Conservation (phyloP, 495 filamentous ascomycete genomes). For the Penicillium fimorum region DNA sequence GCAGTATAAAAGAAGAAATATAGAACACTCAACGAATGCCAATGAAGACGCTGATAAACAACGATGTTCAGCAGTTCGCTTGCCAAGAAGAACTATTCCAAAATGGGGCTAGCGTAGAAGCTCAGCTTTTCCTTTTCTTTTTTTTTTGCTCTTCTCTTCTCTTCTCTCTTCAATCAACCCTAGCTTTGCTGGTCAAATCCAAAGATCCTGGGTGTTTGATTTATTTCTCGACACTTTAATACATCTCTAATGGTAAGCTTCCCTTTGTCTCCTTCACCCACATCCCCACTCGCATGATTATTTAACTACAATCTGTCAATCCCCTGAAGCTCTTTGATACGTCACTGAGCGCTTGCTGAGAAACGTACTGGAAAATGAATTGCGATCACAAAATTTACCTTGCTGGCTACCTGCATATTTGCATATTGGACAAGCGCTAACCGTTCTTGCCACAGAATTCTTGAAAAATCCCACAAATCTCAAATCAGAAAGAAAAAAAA, state of each 20-base stretch:
- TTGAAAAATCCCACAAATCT: slow-evolving; percentile 13
- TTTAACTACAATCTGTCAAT: slow-evolving; percentile 83
- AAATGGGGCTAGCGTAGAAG: slow-evolving; percentile 30
- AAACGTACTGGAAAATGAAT: slow-evolving; percentile 51
- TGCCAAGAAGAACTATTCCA: slow-evolving; percentile 18
- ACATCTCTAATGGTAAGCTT: slow-evolving; percentile 39
- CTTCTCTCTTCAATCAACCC: slow-evolving; percentile 18
- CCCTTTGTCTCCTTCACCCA: slow-evolving; percentile 3
- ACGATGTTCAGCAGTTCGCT: slow-evolving; percentile 1
- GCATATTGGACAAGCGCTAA: slow-evolving; percentile 5
- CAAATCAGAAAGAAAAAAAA: slow-evolving; percentile 17
- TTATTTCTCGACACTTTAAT: slow-evolving; percentile 11
- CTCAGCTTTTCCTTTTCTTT: slow-evolving; percentile 25
- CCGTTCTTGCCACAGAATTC: slow-evolving; percentile 14
- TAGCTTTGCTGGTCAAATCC: slow-evolving; percentile 41
- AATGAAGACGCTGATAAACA: slow-evolving; percentile 7
- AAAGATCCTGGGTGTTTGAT: slow-evolving; percentile 4
- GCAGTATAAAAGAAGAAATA: background rate
- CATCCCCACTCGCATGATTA: slow-evolving; percentile 61
- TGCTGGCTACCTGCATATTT: slow-evolving; percentile 2
- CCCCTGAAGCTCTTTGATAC: slow-evolving; percentile 63
- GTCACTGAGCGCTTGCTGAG: slow-evolving; percentile 48
- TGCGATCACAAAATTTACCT: slow-evolving; percentile 1
- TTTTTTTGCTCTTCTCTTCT: slow-evolving; percentile 19
- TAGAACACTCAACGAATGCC: slow-evolving; percentile 1